Base-by-base conservation (phyloP, 345 rosid species). In the Rubroshorea leprosula region DNA sequence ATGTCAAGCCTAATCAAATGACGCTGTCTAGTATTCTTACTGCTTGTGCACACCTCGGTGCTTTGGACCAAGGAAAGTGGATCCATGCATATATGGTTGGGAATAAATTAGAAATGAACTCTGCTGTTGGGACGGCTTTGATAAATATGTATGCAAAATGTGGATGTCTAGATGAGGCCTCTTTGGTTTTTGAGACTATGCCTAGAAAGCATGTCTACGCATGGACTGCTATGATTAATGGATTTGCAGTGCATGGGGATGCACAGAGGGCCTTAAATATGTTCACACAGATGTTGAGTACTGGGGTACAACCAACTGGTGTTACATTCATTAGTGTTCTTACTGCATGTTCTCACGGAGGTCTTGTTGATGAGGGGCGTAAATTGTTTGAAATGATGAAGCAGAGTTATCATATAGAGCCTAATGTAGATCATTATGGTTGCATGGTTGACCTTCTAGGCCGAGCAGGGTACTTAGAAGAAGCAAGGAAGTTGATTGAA, bases 191-290 rank as follows among this genome's bases (percentile, higher is more conserved):
- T 18, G 22, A 64, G 38, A 64, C 48, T 41, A 57, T 70, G 39
- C 57, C 59, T 31, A 17, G 22, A 13, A 74, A 62, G 31, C 38
- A 68, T 43, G 74, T 72, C 22, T 74, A 62, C 58, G 50, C 78
- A 62, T 75, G 78, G 68, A 75, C 71, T 57, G 78, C 83, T 39
- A 79, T 76, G 76, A 69, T 81, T 24, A 51, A 65, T 61, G 87
- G 87, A 23, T 68, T 79, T 20, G 77, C 84, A 0, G 49, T 70
- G 62, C 76, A 82, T 68, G 84, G 87, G 15, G 68, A 49, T 26
- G 76, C 72, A 13, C 44, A 45, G 23, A 65, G 57, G 39, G 70
- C 79, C 22, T 41, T 77, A 55, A 57, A 62, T 23, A 60, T 80
- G 66, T 80, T 77, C 38, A 13, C 43, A 14, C 63, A 68, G 43